Conservation (phyloP, 2,329 filamentous ascomycete species). For the Pseudogymnoascus sp. region DNA sequence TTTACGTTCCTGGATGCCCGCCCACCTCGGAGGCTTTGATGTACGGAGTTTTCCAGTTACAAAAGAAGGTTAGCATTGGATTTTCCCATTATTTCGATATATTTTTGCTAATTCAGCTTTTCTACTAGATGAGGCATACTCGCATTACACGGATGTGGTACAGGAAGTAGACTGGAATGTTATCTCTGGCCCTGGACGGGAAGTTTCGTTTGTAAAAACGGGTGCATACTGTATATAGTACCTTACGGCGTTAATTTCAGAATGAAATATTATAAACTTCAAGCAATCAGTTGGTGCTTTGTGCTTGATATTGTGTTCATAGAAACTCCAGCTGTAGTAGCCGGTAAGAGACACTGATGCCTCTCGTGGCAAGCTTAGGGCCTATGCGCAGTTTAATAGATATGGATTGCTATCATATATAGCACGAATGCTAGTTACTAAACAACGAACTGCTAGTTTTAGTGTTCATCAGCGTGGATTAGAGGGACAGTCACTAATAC, state of each 20-base stretch:
- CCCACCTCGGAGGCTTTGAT: slow-evolving; percentile 53
- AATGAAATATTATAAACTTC: slow-evolving; percentile 2
- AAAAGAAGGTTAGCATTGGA: slow-evolving; percentile 71
- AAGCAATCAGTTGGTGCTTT: not conserved
- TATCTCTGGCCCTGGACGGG: not conserved
- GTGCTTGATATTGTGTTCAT: not conserved
- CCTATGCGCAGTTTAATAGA: not conserved
- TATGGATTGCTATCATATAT: not conserved
- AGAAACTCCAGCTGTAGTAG: not conserved
- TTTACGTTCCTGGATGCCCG: slow-evolving; percentile 70
- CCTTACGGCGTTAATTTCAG: not conserved
- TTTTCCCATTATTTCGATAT: not conserved
- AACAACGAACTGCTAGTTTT: not conserved
- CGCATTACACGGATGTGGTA: slow-evolving; percentile 48
- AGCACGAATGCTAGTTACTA: not conserved
- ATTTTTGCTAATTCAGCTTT: not conserved
- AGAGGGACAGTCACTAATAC: not conserved
- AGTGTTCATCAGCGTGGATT: not conserved
- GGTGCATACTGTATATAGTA: slow-evolving; percentile 7
- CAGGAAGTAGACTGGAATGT: slow-evolving; percentile 33
- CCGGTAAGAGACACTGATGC: not conserved
- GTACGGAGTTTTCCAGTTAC: slow-evolving; percentile 62
- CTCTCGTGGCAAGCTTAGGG: not conserved
- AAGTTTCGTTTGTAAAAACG: slow-evolving; percentile 8
- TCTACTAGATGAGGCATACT: slow-evolving; percentile 30